Conservation (phyloP, 2,329 filamentous ascomycete genomes). For the Aureobasidium mangrovei region DNA sequence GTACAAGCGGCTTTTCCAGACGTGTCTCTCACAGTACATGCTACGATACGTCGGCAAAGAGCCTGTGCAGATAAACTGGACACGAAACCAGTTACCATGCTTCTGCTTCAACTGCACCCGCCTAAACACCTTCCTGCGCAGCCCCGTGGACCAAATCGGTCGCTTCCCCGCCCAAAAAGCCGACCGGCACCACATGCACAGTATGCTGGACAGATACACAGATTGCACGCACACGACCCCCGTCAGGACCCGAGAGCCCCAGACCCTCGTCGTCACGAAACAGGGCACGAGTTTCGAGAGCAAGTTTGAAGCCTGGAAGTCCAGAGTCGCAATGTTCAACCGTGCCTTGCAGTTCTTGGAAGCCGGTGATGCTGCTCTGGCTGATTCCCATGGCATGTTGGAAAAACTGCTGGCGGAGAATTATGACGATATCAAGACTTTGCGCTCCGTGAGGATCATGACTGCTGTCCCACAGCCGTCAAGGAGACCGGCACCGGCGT, state of each 20-base stretch:
- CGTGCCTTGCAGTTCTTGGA: background rate
- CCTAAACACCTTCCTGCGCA: background rate
- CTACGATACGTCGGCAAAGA: background rate
- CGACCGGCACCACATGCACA: slow-evolving; percentile 5
- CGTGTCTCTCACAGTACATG: background rate
- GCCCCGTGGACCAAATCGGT: background rate
- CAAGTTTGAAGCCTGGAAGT: background rate
- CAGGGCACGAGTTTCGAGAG: background rate
- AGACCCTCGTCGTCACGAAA: slow-evolving; percentile 3
- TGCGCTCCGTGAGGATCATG: background rate
- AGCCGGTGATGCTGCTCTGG: background rate
- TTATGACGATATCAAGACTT: background rate
- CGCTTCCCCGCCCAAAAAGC: background rate
- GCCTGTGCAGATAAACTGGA: slow-evolving; percentile 5
- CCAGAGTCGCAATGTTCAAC: background rate
- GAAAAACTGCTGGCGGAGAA: background rate
- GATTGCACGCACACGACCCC: background rate
- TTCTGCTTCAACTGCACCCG: background rate
- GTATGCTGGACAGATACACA: background rate
- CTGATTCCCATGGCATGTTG: background rate
- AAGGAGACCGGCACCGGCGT: background rate
- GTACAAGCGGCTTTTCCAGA: background rate
- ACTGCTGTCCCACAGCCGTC: background rate
- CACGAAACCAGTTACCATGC: background rate
- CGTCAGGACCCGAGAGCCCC: background rate